Evolutionary conservation across 73 alveolate genomes (phyloP).

Genomic region (Paraurostyla sp.): DNA sequence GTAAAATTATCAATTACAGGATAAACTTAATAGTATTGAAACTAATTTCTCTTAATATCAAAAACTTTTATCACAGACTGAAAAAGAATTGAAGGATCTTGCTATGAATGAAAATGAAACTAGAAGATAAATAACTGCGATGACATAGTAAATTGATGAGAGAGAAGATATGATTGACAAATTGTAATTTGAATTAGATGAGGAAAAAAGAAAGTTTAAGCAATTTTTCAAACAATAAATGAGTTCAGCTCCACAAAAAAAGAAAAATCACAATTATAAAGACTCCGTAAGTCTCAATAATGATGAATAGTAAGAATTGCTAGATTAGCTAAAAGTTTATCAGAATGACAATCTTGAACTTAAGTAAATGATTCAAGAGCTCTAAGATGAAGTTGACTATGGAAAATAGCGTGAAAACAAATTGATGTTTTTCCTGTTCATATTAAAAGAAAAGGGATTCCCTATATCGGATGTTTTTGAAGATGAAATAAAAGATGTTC

Average conservation of each 20-base stretch:
- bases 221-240: constrained; percentile 27
- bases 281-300: not conserved
- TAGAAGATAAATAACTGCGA: not conserved
- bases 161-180: constrained; percentile 49
- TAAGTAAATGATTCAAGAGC: constrained; percentile 10
- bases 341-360: constrained; percentile 30
- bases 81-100: constrained; percentile 16
- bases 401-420: constrained; percentile 63
- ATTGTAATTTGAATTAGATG: constrained; percentile 19
- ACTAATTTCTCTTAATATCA: not conserved
- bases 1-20: too few relatives aligned
- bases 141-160: constrained; percentile 37
- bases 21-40: not conserved
- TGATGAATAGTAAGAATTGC: not conserved
- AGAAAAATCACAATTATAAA: not conserved
- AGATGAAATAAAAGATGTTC: constrained; percentile 57
- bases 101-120: constrained; percentile 13
- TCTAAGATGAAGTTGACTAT: constrained; percentile 56
- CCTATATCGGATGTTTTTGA: constrained; percentile 64
- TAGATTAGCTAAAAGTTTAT: not conserved
- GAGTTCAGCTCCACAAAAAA: not conserved
- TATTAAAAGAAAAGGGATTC: constrained; percentile 55
- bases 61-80: not conserved
- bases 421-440: constrained; percentile 57
- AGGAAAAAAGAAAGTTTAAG: not conserved